A percentile compares a stretch with the other conserved stretches of the same genome.
Evolutionary conservation across 768 basidiomycete genomes (phyloP).

Genomic region (Lyophyllum shimeji): DNA sequence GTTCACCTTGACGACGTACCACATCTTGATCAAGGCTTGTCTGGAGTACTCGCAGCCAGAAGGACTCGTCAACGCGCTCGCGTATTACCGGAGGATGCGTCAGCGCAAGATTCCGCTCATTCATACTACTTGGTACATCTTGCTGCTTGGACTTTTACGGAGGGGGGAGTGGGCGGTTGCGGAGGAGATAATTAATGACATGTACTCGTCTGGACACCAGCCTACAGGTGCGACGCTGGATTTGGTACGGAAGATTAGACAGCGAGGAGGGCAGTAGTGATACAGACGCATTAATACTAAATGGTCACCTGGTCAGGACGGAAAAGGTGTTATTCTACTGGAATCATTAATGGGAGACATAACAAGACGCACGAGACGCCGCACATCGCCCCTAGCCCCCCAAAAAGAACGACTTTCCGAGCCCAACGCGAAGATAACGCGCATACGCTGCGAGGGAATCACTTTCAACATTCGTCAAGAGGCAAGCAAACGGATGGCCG

Average conservation of each 20-base stretch:
- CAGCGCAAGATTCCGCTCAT: conserved; percentile 43
- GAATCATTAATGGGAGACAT: not conserved
- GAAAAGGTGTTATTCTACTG: not conserved
- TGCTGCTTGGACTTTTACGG: conserved; percentile 62
- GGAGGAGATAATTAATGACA: conserved; percentile 57
- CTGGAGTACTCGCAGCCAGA: conserved; percentile 50
- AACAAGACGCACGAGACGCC: conserved; percentile 1
- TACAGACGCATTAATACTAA: conserved; percentile 2
- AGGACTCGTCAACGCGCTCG: conserved; percentile 55
- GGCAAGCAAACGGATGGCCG: conserved; percentile 27
- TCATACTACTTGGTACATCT: conserved; percentile 75
- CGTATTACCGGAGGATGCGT: conserved; percentile 63
- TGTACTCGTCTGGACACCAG: conserved; percentile 46
- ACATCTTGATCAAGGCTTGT: conserved; percentile 72
- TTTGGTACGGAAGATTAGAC: conserved; percentile 51
- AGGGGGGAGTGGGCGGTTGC: conserved; percentile 63
- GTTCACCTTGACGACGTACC: conserved; percentile 68
- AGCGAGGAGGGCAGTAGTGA: conserved; percentile 17
- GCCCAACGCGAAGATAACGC: conserved; percentile 67
- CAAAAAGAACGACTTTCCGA: conserved; percentile 64
- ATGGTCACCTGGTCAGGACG: not conserved
- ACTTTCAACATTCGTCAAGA: not conserved
- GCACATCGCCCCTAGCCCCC: conserved; percentile 32
- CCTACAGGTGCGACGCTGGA: conserved; percentile 44
- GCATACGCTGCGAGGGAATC: conserved; percentile 52